Conservation (phyloP, 2,329 filamentous ascomycete species). For the Thelonectria rubi region DNA sequence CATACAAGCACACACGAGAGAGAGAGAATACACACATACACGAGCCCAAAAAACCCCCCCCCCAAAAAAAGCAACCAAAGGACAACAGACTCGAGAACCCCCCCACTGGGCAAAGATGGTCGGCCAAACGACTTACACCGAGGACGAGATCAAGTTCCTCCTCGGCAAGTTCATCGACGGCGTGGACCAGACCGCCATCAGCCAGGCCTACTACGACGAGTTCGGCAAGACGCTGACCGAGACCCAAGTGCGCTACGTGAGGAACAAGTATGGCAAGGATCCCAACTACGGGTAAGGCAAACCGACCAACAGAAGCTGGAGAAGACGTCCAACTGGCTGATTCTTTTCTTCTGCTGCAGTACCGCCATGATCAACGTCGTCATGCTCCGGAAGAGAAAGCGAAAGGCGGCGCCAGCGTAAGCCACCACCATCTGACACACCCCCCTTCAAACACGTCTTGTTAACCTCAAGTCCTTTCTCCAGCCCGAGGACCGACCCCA, state of each 20-base stretch:
- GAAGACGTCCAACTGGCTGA: background rate
- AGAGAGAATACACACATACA: too few species aligned
- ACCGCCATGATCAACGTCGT: conserved; percentile 26
- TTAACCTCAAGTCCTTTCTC: background rate
- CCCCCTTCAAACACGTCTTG: background rate
- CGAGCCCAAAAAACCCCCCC: too few species aligned
- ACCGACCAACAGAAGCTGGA: background rate
- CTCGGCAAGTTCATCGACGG: conserved; percentile 43
- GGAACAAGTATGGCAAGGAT: conserved; percentile 53
- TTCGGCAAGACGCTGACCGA: conserved; percentile 45
- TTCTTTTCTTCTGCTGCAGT: conserved; percentile 9
- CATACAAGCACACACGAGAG: background rate
- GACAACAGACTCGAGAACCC: too few species aligned
- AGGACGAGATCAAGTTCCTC: conserved; percentile 49
- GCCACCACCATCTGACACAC: background rate
- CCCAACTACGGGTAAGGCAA: conserved; percentile 49
- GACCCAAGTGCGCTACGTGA: conserved; percentile 52
- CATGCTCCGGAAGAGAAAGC: conserved; percentile 6
- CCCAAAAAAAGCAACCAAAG: too few species aligned
- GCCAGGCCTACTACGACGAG: conserved; percentile 37
- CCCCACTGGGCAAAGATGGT: conserved; percentile 41
- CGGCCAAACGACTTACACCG: conserved; percentile 47
- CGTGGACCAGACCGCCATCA: conserved; percentile 41
- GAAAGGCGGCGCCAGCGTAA: conserved; percentile 18
- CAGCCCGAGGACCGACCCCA: background rate